Evolutionary conservation across 148 eudicot genomes (phyloP).

Genomic region (Dysphania ambrosioides): DNA sequence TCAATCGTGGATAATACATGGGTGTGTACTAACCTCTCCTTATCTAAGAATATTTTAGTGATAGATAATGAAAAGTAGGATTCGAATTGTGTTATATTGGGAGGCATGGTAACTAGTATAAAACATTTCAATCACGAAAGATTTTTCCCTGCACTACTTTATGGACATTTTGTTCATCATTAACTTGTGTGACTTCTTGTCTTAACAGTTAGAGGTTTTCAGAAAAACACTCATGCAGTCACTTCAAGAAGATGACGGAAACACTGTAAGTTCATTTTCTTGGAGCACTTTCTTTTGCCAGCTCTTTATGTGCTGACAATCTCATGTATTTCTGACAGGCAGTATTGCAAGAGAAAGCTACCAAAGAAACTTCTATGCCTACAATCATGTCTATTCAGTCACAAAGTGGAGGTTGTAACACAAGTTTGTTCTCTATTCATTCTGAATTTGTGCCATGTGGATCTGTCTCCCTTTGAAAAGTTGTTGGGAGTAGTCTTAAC

Average conservation of each 20-base stretch:
- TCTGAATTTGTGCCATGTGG: not conserved
- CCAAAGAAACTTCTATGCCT: constrained; percentile 25
- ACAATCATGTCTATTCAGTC: constrained; percentile 38
- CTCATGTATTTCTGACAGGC: constrained; percentile 33
- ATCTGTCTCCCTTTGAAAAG: not conserved
- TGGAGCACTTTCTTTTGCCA: not conserved
- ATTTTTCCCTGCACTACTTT: too few relatives aligned
- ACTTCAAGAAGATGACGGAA: constrained; percentile 81
- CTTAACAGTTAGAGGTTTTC: constrained; percentile 72
- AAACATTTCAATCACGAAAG: too few relatives aligned
- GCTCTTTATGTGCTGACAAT: constrained; percentile 1
- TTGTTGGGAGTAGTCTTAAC: not conserved
- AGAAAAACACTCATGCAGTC: constrained; percentile 89
- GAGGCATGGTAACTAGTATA: not conserved
- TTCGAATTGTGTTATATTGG: too few relatives aligned
- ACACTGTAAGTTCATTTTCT: constrained; percentile 43
- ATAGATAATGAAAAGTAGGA: not conserved
- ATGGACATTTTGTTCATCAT: not conserved
- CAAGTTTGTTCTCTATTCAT: not conserved
- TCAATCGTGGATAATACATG: not conserved
- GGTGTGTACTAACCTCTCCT: not conserved
- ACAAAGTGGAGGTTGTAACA: constrained; percentile 39
- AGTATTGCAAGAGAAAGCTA: constrained; percentile 31
- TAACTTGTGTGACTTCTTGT: constrained; percentile 6
- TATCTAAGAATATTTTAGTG: not conserved